Evolutionary conservation across 352 stramenopile genomes (phyloP), one percentile per base, ranked within the genome.

Genomic region (Pythium folliculosum): DNA sequence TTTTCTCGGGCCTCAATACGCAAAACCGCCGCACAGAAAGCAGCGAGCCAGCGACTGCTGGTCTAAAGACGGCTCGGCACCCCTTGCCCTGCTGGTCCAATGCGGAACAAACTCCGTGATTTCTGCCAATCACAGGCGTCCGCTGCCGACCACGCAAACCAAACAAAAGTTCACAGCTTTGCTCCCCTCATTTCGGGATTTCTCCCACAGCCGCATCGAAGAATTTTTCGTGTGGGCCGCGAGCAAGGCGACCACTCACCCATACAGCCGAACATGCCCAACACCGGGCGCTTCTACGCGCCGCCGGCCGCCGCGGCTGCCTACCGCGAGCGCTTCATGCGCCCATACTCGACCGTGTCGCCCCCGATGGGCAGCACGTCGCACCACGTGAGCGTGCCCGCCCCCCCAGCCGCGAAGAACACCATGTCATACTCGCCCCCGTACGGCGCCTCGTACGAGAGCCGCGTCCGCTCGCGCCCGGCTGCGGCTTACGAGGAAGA

Each of bases 261-360:
- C 6, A 21, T 13, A 47, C 40, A 19, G 25, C 21, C 8, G 5
- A 57, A 12, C 32, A 74, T 74, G 61, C 68, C 68, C 43, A 74
- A 70, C 62, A 70, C 68, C 22, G 67, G 67, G 48, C 67, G 67
- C 51, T 66, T 66, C 38, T 73, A 63, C 61, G 54, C 54, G 50
- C 49, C 65, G 44, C 50, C 48, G 27, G 32, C 58, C 9, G 32
- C 58, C 3, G 60, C 66, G 12, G 49, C 60, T 5, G 47, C 56
- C 19, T 70, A 67, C 52, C 61, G 68, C 35, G 61, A 74, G 56
- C 68, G 67, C 45, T 73, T 56, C 56, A 73, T 63, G 67, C 67
- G 67, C 27, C 67, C 67, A 10, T 73, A 73, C 67, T 53, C 67
- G 40, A 73, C 61, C 5, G 60, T 73, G 21, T 73, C 67, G 0